phyloP scores from a whole-genome alignment of 1,139 yeast genomes.

The Pichia sp. region DNA sequence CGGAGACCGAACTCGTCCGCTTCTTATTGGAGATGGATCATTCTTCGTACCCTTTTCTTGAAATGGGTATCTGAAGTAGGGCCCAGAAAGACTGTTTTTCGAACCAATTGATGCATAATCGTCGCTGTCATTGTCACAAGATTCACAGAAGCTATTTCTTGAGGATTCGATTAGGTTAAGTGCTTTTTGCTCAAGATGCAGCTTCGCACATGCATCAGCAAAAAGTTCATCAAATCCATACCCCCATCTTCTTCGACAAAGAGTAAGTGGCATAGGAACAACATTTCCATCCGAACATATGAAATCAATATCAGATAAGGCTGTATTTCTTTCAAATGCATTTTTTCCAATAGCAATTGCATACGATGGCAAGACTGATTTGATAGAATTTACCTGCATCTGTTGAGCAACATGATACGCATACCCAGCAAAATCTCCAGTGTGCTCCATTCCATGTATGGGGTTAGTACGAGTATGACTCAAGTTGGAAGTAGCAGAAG shows the following conservation, averaged over 20 bases:
- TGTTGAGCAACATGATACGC: conserved; percentile 76
- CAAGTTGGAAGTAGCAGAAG: conserved; percentile 5
- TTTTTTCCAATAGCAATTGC: conserved; percentile 74
- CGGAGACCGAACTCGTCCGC: not conserved
- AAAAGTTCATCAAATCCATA: conserved; percentile 56
- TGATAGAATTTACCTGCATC: conserved; percentile 57
- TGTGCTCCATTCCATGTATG: conserved; percentile 4
- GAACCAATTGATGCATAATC: conserved; percentile 6
- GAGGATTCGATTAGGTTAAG: conserved; percentile 8
- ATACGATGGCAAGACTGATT: conserved; percentile 67
- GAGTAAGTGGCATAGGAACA: conserved; percentile 54
- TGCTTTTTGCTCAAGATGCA: conserved; percentile 41
- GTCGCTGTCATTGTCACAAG: conserved; percentile 11
- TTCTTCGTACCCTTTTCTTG: conserved; percentile 37
- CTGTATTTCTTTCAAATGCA: conserved; percentile 63
- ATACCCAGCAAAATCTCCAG: conserved; percentile 52
- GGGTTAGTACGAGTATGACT: conserved; percentile 1
- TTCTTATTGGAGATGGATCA: conserved; percentile 10
- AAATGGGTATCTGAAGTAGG: conserved; percentile 60
- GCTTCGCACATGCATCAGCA: conserved; percentile 59
- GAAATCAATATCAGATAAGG: conserved; percentile 66
- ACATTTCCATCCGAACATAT: conserved; percentile 64
- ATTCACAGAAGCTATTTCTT: conserved; percentile 6
- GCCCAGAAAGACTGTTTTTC: conserved; percentile 18
- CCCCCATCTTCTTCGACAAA: conserved; percentile 74